Percentiles rank a stretch among this genome's conserved stretches.
These are phyloP conservation scores for Ogataea ramenticola DNA, from an alignment of 805 yeast genomes.

Conservation along the genomic window DNA sequence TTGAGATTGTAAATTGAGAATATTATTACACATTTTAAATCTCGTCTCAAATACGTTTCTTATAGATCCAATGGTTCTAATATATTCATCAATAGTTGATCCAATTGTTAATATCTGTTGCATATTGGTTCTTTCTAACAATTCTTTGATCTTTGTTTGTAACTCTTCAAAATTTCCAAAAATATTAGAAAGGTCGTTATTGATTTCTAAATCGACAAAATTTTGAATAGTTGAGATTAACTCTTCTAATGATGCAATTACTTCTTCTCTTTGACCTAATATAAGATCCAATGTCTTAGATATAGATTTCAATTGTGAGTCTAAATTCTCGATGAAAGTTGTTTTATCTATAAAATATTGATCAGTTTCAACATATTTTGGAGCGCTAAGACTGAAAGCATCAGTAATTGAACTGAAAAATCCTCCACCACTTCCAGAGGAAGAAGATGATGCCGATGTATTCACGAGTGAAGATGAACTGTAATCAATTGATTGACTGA, in stretches of 20 bases:
- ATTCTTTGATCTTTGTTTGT: slow-evolving; percentile 62
- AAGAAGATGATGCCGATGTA: slow-evolving; percentile 7
- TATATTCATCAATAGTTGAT: slow-evolving; percentile 80
- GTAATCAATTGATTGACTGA: slow-evolving; percentile 10
- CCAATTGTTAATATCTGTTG: slow-evolving; percentile 87
- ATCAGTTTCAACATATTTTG: slow-evolving; percentile 70
- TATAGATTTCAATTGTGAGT: slow-evolving; percentile 62
- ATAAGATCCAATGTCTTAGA: slow-evolving; percentile 68
- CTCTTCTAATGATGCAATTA: slow-evolving; percentile 63
- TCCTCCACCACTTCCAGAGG: slow-evolving; percentile 34
- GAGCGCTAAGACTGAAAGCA: slow-evolving; percentile 55
- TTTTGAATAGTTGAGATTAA: slow-evolving; percentile 44
- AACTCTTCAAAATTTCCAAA: slow-evolving; percentile 65
- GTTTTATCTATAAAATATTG: slow-evolving; percentile 67
- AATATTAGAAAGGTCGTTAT: slow-evolving; percentile 54
- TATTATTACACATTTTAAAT: slow-evolving; percentile 42
- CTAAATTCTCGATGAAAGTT: slow-evolving; percentile 62
- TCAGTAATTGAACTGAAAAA: slow-evolving; percentile 63
- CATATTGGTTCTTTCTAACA: slow-evolving; percentile 68
- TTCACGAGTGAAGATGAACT: slow-evolving; percentile 22
- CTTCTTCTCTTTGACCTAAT: slow-evolving; percentile 67
- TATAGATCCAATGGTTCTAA: slow-evolving; percentile 68
- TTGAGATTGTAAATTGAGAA: slow-evolving; percentile 36
- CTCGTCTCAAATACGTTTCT: slow-evolving; percentile 70
- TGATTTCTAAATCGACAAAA: slow-evolving; percentile 69